Evolutionary conservation across 208 protist genomes (phyloP).

Genomic region (Leishmania amazonensis): DNA sequence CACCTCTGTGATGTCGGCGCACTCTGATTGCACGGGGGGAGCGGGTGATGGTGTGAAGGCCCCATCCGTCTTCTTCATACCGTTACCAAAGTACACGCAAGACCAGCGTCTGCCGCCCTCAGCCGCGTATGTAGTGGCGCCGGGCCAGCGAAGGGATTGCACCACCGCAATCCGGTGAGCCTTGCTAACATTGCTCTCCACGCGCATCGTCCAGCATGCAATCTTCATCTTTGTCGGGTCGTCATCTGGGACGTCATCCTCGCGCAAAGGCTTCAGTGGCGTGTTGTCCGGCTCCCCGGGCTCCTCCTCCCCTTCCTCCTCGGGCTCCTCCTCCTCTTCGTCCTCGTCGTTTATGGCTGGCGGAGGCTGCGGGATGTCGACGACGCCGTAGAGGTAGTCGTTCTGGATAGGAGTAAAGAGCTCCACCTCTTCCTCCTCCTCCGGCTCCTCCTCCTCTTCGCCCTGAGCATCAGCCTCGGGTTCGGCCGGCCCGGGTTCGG

Average conservation of each 20-base stretch:
- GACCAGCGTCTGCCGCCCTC: conserved; percentile 80
- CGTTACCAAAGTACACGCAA: conserved; percentile 91
- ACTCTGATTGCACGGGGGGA: conserved; percentile 80
- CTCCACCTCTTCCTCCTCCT: conserved; percentile 88
- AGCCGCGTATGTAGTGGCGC: conserved; percentile 80
- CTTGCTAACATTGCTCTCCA: conserved; percentile 83
- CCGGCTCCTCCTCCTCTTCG: conserved; percentile 62
- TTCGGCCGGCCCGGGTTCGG: conserved; percentile 62
- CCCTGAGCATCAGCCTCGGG: conserved; percentile 60
- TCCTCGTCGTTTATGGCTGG: conserved; percentile 82
- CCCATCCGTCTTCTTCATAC: conserved; percentile 88
- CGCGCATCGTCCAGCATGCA: conserved; percentile 73
- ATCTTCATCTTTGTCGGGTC: conserved; percentile 88
- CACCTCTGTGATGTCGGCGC: conserved; percentile 80
- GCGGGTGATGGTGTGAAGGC: conserved; percentile 84
- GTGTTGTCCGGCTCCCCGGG: conserved; percentile 69
- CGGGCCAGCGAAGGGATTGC: conserved; percentile 89
- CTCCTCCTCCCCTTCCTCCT: conserved; percentile 55
- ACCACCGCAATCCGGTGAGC: conserved; percentile 86
- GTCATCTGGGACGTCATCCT: conserved; percentile 86
- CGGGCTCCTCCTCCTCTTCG: conserved; percentile 63
- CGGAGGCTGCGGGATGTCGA: conserved; percentile 87
- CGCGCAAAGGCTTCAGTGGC: conserved; percentile 72
- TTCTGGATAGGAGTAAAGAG: conserved; percentile 78
- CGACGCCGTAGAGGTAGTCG: conserved; percentile 82